A percentile compares a stretch with the other conserved stretches of the same genome.
Evolutionary conservation across 2,329 filamentous ascomycete genomes (phyloP).

Genomic region (Sporothrix inflata): DNA sequence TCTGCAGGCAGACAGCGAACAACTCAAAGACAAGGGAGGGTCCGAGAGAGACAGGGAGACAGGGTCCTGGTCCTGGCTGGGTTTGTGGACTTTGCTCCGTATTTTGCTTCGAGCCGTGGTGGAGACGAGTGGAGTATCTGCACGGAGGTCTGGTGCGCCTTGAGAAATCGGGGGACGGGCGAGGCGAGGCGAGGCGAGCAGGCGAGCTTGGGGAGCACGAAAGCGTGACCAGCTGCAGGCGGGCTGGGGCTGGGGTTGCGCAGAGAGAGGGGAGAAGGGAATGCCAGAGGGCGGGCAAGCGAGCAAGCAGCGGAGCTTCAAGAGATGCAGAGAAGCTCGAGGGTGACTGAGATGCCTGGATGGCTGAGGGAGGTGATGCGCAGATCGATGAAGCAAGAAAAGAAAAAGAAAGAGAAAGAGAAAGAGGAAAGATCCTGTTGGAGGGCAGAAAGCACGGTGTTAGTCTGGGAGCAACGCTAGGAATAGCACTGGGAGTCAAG

Average conservation of each 20-base stretch:
- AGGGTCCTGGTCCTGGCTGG: conserved; percentile 5
- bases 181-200: conserved; percentile 20
- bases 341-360: not conserved
- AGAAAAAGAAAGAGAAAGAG: not conserved
- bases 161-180: not conserved
- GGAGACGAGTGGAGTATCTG: conserved; percentile 2
- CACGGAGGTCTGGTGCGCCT: conserved; percentile 21
- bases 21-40: conserved; percentile 20
- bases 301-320: not conserved
- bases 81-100: not conserved
- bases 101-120: conserved; percentile 27
- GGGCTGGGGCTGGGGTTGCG: not conserved
- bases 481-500: conserved; percentile 3
- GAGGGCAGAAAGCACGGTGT: not conserved
- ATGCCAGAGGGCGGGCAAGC: not conserved
- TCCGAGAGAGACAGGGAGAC: conserved; percentile 17
- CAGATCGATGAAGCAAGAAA: not conserved
- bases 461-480: conserved; percentile 7
- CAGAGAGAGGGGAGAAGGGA: not conserved
- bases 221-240: conserved; percentile 19
- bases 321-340: conserved; percentile 11
- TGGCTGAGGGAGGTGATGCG: not conserved
- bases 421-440: conserved; percentile 3
- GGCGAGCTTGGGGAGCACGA: conserved; percentile 13
- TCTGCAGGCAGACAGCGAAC: conserved; percentile 24